Evolutionary conservation across 441 rosid species (phyloP), one percentile per base, ranked within the genome.

Genomic region (Adansonia madagascariensis): DNA sequence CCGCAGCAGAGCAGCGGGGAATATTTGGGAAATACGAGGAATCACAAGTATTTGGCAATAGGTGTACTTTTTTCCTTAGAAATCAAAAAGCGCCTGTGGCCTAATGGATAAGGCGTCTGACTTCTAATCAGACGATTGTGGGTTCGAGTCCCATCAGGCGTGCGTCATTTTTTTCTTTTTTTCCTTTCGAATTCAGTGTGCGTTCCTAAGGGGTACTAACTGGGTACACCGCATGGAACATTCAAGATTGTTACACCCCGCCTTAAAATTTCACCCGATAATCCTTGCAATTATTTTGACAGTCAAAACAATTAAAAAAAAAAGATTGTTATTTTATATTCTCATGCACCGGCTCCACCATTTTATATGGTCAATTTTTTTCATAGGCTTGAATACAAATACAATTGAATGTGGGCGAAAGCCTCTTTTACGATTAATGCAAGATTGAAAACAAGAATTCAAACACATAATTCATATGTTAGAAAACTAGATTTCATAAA

Each of bases 101-200:
- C 92, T 88, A 89, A 89, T 86, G 93, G 95, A 91, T 88, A 91
- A 91, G 95, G 92, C 93, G 85, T 86, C 79, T 89, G 95, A 91
- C 93, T 89, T 89, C 91, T 89, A 89, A 91, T 89, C 95, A 91
- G 78, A 72, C 88, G 93, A 88, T 88, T 88, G 92, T 86, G 92
- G 89, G 91, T 91, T 91, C 91, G 93, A 89, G 88, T 89, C 91
- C 93, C 90, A 88, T 87, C 92, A 82, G 88, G 90, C 80, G 91
- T 88, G 41, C 4, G 91, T 5, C 6, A 15, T 4, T 4, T 0
- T 52, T 12, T 50, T 50, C 4, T 3, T 14, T 4, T n/a, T 52
- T 52, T 52, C 0, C 6, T 11, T 10, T 1, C 59, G 3, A 22
- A 8, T 8, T 49, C 4, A 10, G 53, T 11, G 2, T 44, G 10